Percentiles rank a stretch among this genome's conserved stretches.
These are phyloP conservation scores for Aegilops bicornis DNA, from an alignment of 176 grass and related monocot genomes.

Conservation along the genomic window DNA sequence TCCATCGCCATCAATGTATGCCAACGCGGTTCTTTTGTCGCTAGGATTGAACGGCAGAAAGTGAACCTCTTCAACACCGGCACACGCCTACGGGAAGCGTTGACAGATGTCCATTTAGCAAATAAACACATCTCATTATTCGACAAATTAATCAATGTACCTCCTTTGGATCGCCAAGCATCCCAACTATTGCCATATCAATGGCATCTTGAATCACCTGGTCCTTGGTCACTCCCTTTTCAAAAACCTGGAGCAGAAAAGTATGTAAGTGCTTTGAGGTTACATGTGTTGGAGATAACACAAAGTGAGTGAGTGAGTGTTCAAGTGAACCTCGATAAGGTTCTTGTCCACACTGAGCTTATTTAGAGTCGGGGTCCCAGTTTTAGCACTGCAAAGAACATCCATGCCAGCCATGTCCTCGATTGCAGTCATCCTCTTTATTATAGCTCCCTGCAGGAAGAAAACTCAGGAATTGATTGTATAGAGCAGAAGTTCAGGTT, in stretches of 20 bases:
- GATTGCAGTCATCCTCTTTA: slow-evolving; percentile 62
- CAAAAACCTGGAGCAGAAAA: slow-evolving; percentile 36
- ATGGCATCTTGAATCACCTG: slow-evolving; percentile 63
- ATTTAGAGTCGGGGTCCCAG: slow-evolving; percentile 54
- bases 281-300: neutral
- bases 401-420: slow-evolving; percentile 63
- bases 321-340: slow-evolving; percentile 42
- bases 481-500: neutral
- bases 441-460: slow-evolving; percentile 45
- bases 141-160: neutral
- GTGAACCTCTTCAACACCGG: slow-evolving; percentile 51
- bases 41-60: slow-evolving; percentile 61
- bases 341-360: slow-evolving; percentile 58
- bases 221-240: slow-evolving; percentile 38
- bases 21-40: slow-evolving; percentile 60
- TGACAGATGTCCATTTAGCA: neutral
- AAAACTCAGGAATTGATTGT: neutral
- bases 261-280: neutral
- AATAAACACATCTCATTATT: neutral
- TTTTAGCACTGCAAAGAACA: slow-evolving; percentile 65
- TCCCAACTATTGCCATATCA: slow-evolving; percentile 53
- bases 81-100: slow-evolving; percentile 28
- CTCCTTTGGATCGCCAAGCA: slow-evolving; percentile 58
- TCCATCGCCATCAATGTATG: slow-evolving; percentile 49
- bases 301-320: neutral